These are phyloP conservation scores for Globisporangium paddicum DNA, from an alignment of 352 stramenopile genomes.

Conservation along the genomic window DNA sequence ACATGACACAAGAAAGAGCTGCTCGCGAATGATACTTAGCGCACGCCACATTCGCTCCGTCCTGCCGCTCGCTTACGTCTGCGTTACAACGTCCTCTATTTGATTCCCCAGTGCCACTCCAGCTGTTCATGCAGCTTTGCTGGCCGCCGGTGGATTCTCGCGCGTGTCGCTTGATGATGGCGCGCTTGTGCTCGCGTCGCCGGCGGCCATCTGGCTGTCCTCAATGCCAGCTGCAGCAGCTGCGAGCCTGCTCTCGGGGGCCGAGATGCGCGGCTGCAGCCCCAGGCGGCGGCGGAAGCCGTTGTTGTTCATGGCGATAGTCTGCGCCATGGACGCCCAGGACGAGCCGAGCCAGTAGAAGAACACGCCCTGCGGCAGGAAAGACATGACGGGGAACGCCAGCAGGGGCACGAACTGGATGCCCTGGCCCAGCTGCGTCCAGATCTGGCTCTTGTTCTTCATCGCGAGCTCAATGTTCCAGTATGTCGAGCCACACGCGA, in stretches of 20 bases:
- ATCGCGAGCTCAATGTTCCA: conserved; percentile 52
- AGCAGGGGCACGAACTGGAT: conserved; percentile 56
- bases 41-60: neutral
- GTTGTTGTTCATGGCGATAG: conserved; percentile 59
- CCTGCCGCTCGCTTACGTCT: too few species aligned
- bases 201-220: neutral
- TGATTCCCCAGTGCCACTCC: neutral
- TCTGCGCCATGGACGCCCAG: conserved; percentile 64
- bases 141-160: conserved; percentile 1
- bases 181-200: too few species aligned
- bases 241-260: conserved; percentile 6
- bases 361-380: conserved; percentile 67
- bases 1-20: too few species aligned
- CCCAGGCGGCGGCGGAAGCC: conserved; percentile 51
- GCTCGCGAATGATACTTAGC: neutral
- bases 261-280: conserved; percentile 35
- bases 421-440: conserved; percentile 33
- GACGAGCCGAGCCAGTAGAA: conserved; percentile 79
- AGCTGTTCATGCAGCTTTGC: neutral
- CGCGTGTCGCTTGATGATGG: conserved; percentile 3
- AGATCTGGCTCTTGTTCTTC: conserved; percentile 43
- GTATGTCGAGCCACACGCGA: conserved; percentile 57
- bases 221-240: neutral
- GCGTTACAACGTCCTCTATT: too few species aligned
- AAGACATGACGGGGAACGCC: conserved; percentile 42